phyloP scores from a whole-genome alignment of 768 basidiomycete species.

The Russula olivacea region DNA sequence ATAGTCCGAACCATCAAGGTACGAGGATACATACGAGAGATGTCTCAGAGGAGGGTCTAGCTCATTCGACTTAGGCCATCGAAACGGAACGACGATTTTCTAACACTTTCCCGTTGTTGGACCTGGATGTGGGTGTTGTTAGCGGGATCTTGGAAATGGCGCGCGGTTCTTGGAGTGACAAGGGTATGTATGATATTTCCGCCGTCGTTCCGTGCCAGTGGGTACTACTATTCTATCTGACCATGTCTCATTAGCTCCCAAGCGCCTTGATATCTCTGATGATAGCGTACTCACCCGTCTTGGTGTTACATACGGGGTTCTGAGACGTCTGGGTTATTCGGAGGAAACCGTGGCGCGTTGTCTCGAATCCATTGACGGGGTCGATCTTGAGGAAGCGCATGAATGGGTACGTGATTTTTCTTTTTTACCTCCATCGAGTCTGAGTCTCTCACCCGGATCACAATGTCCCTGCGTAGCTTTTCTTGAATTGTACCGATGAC shows the following conservation, averaged over 20 bases:
- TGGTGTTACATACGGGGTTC: slow-evolving; percentile 73
- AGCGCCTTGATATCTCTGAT: slow-evolving; percentile 47
- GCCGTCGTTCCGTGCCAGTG: background rate
- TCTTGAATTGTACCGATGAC: slow-evolving; percentile 53
- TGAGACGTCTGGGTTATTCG: slow-evolving; percentile 71
- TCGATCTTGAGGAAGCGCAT: slow-evolving; percentile 82
- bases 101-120: slow-evolving; percentile 52
- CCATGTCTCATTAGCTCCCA: slow-evolving; percentile 29
- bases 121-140: slow-evolving; percentile 53
- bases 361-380: slow-evolving; percentile 51
- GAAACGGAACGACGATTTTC: slow-evolving; percentile 77
- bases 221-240: background rate
- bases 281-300: slow-evolving; percentile 69
- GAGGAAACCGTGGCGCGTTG: slow-evolving; percentile 68
- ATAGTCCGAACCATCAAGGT: slow-evolving; percentile 69
- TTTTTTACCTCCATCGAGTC: background rate
- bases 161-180: slow-evolving; percentile 38
- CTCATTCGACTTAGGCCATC: slow-evolving; percentile 47
- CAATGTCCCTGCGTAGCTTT: slow-evolving; percentile 43
- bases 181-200: background rate
- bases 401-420: slow-evolving; percentile 66
- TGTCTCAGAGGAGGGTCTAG: background rate
- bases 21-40: slow-evolving; percentile 13
- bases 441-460: too few species aligned
- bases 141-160: slow-evolving; percentile 47